These are phyloP conservation scores for Nitzschia sp. DNA, from an alignment of 108 stramenopile species.

Conservation along the genomic window DNA sequence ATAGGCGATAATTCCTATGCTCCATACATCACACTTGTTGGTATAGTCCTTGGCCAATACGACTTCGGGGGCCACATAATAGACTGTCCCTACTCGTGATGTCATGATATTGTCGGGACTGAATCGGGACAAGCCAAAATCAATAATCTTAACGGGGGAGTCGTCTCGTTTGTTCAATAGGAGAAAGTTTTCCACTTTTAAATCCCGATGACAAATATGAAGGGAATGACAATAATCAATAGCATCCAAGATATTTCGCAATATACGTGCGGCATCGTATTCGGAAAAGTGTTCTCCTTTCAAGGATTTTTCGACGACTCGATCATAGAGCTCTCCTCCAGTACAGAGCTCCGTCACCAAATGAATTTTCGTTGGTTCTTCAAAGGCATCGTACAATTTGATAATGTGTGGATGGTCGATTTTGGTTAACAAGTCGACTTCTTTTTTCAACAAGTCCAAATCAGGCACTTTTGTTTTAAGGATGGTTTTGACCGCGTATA, in stretches of 20 bases:
- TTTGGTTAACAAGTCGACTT: constrained; percentile 51
- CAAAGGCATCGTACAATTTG: constrained; percentile 71
- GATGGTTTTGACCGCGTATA: constrained; percentile 53
- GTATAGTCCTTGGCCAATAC: constrained; percentile 46
- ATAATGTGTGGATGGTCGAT: constrained; percentile 78
- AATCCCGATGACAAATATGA: constrained; percentile 68
- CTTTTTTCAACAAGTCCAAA: constrained; percentile 24
- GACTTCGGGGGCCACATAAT: constrained; percentile 81
- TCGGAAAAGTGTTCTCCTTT: constrained; percentile 49
- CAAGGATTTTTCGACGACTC: constrained; percentile 54
- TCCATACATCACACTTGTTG: constrained; percentile 85
- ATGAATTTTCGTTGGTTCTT: constrained; percentile 64
- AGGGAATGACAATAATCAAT: constrained; percentile 74
- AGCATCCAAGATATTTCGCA: constrained; percentile 58
- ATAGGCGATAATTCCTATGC: constrained; percentile 86
- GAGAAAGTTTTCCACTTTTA: constrained; percentile 65
- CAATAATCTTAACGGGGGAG: constrained; percentile 65
- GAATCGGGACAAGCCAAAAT: constrained; percentile 84
- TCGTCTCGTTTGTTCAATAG: constrained; percentile 47
- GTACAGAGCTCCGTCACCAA: constrained; percentile 81
- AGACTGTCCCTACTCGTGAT: constrained; percentile 66
- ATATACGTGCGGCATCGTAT: constrained; percentile 46
- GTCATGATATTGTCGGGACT: constrained; percentile 49
- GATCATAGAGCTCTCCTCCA: constrained; percentile 84
- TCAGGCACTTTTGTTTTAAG: constrained; percentile 34